phyloP scores from a whole-genome alignment of 1,139 yeast genomes.

The Yamadazyma dushanensis region DNA sequence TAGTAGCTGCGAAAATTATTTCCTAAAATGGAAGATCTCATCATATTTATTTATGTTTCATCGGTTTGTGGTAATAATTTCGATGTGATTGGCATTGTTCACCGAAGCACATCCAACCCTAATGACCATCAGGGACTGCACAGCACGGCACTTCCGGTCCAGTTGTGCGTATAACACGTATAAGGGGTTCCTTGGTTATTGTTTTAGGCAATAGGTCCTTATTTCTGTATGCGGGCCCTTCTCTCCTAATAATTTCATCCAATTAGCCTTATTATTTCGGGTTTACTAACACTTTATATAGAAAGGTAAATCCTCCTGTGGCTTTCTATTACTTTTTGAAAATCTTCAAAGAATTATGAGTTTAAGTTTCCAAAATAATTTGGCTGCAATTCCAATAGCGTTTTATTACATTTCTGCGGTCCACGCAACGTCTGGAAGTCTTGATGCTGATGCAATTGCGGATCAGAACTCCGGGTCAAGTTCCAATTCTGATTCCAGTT shows the following conservation, averaged over 20 bases:
- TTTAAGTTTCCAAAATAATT: constrained; percentile 4
- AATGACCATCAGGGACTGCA: constrained; percentile 4
- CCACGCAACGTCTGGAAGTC: constrained; percentile 10
- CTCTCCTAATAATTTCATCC: too few species aligned
- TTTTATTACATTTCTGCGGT: constrained; percentile 5
- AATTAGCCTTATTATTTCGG: too few species aligned
- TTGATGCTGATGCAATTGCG: constrained; percentile 6
- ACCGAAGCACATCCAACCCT: not conserved
- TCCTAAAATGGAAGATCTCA: constrained; percentile 4
- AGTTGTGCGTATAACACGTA: too few species aligned
- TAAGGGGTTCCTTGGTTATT: too few species aligned
- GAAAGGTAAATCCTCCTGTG: too few species aligned
- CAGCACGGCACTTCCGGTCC: constrained; percentile 1
- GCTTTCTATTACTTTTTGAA: too few species aligned
- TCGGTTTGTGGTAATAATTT: constrained; percentile 1
- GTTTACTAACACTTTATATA: too few species aligned
- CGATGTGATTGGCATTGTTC: constrained; percentile 1
- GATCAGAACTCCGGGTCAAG: not conserved
- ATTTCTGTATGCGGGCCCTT: too few species aligned
- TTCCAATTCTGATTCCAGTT: constrained; percentile 1
- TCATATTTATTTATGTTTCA: constrained; percentile 3
- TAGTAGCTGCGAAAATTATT: not conserved
- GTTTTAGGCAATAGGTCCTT: too few species aligned
- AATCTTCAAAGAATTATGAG: constrained; percentile 8
- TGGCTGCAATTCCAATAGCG: constrained; percentile 6